Evolutionary conservation across 495 filamentous ascomycete species (phyloP).

Genomic region (Penicillium daleae): DNA sequence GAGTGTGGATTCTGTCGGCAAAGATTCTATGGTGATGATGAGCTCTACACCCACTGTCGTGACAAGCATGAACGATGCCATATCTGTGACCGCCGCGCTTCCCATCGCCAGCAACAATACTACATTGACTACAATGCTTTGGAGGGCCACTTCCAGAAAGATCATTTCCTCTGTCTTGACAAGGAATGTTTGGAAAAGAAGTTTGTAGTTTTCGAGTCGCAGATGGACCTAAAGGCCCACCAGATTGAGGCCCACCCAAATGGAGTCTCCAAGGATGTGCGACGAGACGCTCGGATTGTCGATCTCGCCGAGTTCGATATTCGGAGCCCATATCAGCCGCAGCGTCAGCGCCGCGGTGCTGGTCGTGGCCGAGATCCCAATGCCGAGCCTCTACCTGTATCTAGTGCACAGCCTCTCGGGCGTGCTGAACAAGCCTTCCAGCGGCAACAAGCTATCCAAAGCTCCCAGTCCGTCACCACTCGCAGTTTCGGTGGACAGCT

Average conservation of each 20-base stretch:
- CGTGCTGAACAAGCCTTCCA: conserved; percentile 93
- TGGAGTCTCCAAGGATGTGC: conserved; percentile 78
- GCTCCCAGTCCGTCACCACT: conserved; percentile 73
- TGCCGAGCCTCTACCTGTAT: conserved; percentile 74
- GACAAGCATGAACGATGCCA: conserved; percentile 94
- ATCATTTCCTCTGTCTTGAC: conserved; percentile 86
- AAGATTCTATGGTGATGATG: conserved; percentile 94
- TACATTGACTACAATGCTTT: conserved; percentile 84
- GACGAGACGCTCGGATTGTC: conserved; percentile 82
- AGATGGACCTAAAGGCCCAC: conserved; percentile 91
- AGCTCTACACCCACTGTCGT: conserved; percentile 89
- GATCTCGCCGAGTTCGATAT: conserved; percentile 87
- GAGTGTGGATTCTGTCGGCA: conserved; percentile 90
- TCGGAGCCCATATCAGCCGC: conserved; percentile 67
- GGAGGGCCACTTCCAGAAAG: conserved; percentile 81
- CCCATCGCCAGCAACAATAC: conserved; percentile 77
- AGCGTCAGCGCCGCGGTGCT: conserved; percentile 61
- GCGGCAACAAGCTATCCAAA: conserved; percentile 88
- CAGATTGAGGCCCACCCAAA: conserved; percentile 77
- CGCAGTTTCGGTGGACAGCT: conserved; percentile 84
- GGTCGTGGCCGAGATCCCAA: conserved; percentile 77
- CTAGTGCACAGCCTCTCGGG: conserved; percentile 79
- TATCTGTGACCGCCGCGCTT: conserved; percentile 80
- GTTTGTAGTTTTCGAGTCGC: conserved; percentile 93
- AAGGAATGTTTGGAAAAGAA: conserved; percentile 93